Evolutionary conservation across 1,284 basidiomycete genomes (phyloP).

Genomic region (Moesziomyces sp.): DNA sequence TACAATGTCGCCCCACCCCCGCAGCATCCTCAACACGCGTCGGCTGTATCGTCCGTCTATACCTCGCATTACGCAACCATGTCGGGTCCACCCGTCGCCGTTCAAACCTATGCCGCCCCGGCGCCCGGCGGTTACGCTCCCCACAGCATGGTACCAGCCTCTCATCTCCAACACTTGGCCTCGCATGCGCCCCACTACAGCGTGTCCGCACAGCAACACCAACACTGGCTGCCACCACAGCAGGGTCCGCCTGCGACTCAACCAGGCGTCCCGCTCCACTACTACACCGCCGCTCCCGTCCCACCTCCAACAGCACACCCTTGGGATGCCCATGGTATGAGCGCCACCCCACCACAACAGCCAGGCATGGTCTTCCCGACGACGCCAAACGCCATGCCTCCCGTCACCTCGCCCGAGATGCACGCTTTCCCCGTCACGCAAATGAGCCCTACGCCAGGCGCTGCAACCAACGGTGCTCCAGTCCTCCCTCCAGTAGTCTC

Average conservation of each 20-base stretch:
- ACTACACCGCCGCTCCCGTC: conserved; percentile 8
- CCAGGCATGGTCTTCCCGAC: conserved; percentile 11
- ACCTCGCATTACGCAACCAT: conserved; percentile 7
- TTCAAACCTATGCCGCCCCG: conserved; percentile 3
- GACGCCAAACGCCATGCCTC: conserved; percentile 2
- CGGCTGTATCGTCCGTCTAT: conserved; percentile 8
- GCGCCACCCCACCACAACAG: conserved; percentile 10
- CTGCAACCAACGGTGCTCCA: conserved; percentile 3
- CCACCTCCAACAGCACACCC: conserved; percentile 12
- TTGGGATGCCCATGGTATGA: conserved; percentile 11
- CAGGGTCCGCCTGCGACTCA: conserved; percentile 16
- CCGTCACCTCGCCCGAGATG: conserved; percentile 6
- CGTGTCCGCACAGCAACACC: conserved; percentile 11
- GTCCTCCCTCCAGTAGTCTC: neutral
- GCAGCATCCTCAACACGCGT: conserved; percentile 6
- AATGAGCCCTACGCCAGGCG: conserved; percentile 17
- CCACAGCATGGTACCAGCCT: conserved; percentile 14
- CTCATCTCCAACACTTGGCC: conserved; percentile 21
- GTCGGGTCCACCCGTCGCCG: neutral
- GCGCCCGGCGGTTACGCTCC: conserved; percentile 12
- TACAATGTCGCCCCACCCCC: conserved; percentile 7
- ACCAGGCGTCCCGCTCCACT: neutral
- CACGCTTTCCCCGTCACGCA: conserved; percentile 14
- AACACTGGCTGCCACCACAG: conserved; percentile 1
- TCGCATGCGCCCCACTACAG: conserved; percentile 11